phyloP scores from a whole-genome alignment of 306 rosid species.

The Medicago ruthenica region DNA sequence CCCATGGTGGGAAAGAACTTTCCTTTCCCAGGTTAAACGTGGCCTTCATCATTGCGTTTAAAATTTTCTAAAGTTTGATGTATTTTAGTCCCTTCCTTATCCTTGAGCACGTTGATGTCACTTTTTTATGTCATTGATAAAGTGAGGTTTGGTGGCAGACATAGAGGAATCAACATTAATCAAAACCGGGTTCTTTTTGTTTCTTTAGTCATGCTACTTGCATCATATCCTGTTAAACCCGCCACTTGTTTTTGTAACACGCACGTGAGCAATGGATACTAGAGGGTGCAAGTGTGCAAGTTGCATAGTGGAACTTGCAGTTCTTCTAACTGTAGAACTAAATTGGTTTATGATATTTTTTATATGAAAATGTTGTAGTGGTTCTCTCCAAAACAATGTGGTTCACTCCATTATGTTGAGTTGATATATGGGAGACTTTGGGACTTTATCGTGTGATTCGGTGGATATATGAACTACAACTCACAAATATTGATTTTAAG shows the following conservation, averaged over 20 bases:
- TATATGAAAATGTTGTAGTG: no score
- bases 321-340: neutral
- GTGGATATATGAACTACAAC: no score
- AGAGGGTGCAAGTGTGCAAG: neutral
- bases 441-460: no score
- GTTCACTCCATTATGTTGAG: no score
- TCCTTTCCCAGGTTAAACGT: no score
- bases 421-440: no score
- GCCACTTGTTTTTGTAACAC: neutral
- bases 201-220: slow-evolving; percentile 29
- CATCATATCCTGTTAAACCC: slow-evolving; percentile 32
- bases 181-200: slow-evolving; percentile 44
- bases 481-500: no score
- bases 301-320: neutral
- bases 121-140: slow-evolving; percentile 36
- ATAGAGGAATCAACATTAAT: slow-evolving; percentile 22
- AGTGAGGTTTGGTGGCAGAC: slow-evolving; percentile 37
- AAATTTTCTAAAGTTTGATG: slow-evolving; percentile 42
- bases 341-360: no score
- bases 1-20: no score
- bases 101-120: slow-evolving; percentile 37
- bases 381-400: no score
- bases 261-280: neutral
- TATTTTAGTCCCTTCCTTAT: slow-evolving; percentile 44
- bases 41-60: no score